Conservation (phyloP, 2,329 filamentous ascomycete genomes). For the Macrophomina pseudophaseolina region DNA sequence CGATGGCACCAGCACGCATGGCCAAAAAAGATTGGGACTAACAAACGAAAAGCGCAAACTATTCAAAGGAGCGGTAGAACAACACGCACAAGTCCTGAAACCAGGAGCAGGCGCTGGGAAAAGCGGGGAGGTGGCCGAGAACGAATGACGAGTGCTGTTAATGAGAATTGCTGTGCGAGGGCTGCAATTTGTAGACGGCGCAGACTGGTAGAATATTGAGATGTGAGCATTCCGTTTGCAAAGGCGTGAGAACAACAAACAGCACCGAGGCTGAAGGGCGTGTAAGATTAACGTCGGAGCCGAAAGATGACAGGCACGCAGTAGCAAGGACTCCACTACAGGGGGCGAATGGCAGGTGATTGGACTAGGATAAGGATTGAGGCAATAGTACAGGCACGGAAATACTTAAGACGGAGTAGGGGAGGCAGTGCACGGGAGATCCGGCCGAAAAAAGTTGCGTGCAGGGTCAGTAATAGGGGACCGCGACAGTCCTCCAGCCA, state of each 20-base stretch:
- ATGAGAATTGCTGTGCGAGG: neutral
- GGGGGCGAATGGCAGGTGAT: neutral
- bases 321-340: neutral
- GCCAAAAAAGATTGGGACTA: neutral
- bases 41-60: slow-evolving; percentile 1
- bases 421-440: neutral
- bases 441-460: neutral
- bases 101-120: neutral
- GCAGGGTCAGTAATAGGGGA: neutral
- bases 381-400: neutral
- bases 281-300: neutral
- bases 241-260: slow-evolving; percentile 4
- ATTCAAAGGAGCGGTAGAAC: neutral
- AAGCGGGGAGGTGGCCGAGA: neutral
- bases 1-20: slow-evolving; percentile 17
- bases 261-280: neutral
- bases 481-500: neutral
- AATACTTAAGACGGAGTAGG: neutral
- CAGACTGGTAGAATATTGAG: neutral
- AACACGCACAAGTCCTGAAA: neutral
- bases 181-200: slow-evolving; percentile 19
- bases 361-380: neutral
- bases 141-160: slow-evolving; percentile 3
- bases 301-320: slow-evolving; percentile 7
- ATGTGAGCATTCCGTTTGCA: slow-evolving; percentile 3